Conservation (phyloP, 2,329 filamentous ascomycete genomes). For the Pezicula rhizophila region DNA sequence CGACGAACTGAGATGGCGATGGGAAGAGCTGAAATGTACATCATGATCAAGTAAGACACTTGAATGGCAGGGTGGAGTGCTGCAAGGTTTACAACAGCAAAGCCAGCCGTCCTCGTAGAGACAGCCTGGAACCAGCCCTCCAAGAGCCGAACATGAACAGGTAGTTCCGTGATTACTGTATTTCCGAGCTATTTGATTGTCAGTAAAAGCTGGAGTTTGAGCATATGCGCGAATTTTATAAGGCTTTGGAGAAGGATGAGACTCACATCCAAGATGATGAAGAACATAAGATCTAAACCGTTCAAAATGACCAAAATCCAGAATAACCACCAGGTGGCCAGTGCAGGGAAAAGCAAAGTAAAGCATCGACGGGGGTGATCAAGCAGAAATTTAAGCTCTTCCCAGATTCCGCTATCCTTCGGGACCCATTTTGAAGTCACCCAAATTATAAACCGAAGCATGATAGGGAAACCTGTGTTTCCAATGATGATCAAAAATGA, state of each 20-base stretch:
- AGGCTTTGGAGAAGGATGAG: neutral
- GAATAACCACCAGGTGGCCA: constrained; percentile 94
- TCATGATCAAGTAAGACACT: constrained; percentile 95
- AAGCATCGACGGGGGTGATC: constrained; percentile 96
- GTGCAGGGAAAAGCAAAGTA: constrained; percentile 83
- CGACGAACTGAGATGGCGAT: constrained; percentile 91
- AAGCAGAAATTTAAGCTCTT: constrained; percentile 83
- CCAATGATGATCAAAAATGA: constrained; percentile 88
- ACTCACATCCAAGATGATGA: constrained; percentile 83
- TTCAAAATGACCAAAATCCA: constrained; percentile 79
- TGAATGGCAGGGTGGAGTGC: constrained; percentile 84
- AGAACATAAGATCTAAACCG: constrained; percentile 79
- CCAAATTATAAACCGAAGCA: constrained; percentile 94
- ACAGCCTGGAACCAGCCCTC: constrained; percentile 87
- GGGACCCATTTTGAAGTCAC: constrained; percentile 61
- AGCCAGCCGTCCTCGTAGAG: constrained; percentile 85
- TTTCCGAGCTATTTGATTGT: constrained; percentile 56
- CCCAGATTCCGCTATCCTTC: constrained; percentile 66
- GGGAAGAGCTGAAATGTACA: constrained; percentile 97
- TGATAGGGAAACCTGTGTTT: constrained; percentile 91
- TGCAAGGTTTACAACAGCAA: constrained; percentile 72
- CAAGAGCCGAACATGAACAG: constrained; percentile 70
- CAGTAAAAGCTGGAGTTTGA: constrained; percentile 4
- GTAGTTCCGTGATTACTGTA: constrained; percentile 58
- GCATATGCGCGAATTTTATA: too few species aligned